Conservation (phyloP, 2,329 filamentous ascomycete species). For the Fusarium buxicola region DNA sequence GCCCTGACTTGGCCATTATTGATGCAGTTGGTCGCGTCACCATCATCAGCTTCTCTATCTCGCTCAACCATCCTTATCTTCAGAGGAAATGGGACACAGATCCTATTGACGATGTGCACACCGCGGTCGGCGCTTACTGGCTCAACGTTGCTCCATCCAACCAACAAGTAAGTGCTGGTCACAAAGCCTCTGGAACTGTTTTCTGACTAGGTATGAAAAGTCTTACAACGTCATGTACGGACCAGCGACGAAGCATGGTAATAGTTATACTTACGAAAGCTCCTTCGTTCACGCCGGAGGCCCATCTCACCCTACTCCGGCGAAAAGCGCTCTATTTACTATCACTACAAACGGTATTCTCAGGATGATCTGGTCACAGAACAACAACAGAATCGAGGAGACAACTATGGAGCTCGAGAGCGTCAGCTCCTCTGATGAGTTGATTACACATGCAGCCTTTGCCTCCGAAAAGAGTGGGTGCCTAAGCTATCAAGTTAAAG, state of each 20-base stretch:
- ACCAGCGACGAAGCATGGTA: slow-evolving; percentile 71
- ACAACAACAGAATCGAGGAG: slow-evolving; percentile 78
- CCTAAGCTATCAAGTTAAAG: background rate
- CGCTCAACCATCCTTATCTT: slow-evolving; percentile 77
- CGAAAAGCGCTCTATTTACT: slow-evolving; percentile 79
- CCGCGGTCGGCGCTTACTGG: slow-evolving; percentile 89
- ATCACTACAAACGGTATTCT: slow-evolving; percentile 80
- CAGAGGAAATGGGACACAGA: slow-evolving; percentile 74
- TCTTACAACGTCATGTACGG: slow-evolving; percentile 63
- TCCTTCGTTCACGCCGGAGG: slow-evolving; percentile 74
- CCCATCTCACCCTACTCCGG: slow-evolving; percentile 77
- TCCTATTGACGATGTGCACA: slow-evolving; percentile 77
- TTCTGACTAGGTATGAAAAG: slow-evolving; percentile 30
- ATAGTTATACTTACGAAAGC: slow-evolving; percentile 76
- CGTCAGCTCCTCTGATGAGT: slow-evolving; percentile 75
- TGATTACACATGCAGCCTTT: slow-evolving; percentile 83
- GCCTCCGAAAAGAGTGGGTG: slow-evolving; percentile 77
- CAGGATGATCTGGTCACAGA: slow-evolving; percentile 81
- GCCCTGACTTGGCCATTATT: slow-evolving; percentile 83
- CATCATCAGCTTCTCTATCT: slow-evolving; percentile 77
- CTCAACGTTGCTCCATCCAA: slow-evolving; percentile 68
- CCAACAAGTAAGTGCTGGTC: slow-evolving; percentile 50
- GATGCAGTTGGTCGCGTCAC: slow-evolving; percentile 83
- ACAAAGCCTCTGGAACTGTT: background rate
- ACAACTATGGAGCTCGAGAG: slow-evolving; percentile 79